These are phyloP conservation scores for Salmacisia buchloeana DNA, from an alignment of 1,284 basidiomycete species.

Conservation along the genomic window DNA sequence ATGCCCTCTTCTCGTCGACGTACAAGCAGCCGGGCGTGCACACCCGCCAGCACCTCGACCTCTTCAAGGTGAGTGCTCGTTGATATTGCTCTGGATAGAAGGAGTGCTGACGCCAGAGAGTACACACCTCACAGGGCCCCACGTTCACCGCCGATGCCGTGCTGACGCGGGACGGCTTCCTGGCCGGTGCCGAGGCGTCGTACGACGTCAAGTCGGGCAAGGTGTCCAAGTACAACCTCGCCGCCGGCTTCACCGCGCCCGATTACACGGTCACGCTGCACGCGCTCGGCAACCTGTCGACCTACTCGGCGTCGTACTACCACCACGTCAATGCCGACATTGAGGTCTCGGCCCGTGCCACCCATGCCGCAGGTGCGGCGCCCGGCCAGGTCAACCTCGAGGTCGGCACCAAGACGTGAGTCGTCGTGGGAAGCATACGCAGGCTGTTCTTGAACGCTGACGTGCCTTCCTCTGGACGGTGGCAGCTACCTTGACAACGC, in stretches of 20 bases:
- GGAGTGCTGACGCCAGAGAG: background rate
- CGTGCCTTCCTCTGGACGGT: background rate
- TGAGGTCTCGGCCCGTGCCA: slow-evolving; percentile 82
- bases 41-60: slow-evolving; percentile 81
- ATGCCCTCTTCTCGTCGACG: slow-evolving; percentile 70
- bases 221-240: slow-evolving; percentile 85
- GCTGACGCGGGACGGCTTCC: slow-evolving; percentile 93
- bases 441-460: background rate
- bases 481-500: slow-evolving; percentile 74
- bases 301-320: slow-evolving; percentile 95
- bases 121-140: slow-evolving; percentile 64
- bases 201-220: slow-evolving; percentile 94
- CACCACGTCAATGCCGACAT: slow-evolving; percentile 91
- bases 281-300: slow-evolving; percentile 87
- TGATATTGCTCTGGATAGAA: background rate
- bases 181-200: slow-evolving; percentile 88
- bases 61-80: slow-evolving; percentile 72
- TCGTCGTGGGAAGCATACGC: slow-evolving; percentile 21
- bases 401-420: slow-evolving; percentile 82
- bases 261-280: slow-evolving; percentile 95
- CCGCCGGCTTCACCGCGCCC: slow-evolving; percentile 87
- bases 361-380: slow-evolving; percentile 84
- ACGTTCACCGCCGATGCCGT: slow-evolving; percentile 86
- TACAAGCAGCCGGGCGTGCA: slow-evolving; percentile 98
- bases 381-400: slow-evolving; percentile 83